Evolutionary conservation across 2,329 filamentous ascomycete genomes (phyloP), one percentile per base, ranked within the genome.

Genomic region (Cladosporium sp.): DNA sequence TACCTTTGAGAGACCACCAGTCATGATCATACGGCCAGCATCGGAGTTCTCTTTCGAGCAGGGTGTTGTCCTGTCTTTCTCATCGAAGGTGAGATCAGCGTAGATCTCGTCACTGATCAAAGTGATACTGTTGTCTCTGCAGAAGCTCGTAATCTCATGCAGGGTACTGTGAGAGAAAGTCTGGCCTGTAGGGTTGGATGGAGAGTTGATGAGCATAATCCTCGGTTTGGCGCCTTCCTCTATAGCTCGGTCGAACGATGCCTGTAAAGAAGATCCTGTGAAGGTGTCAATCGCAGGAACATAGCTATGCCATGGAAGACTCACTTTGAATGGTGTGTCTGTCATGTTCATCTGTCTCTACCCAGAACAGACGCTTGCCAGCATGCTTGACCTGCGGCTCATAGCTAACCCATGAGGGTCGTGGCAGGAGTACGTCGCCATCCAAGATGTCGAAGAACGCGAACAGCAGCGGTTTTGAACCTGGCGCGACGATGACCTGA

Each of bases 311-410:
- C 23, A 26, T 26, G 23, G 23, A 10, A 23, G 5, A 29, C 50
- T 14, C n/a, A 53, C 50, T 29, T 29, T 26, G 31, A 18, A 53
- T 53, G 8, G 26, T 53, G 12, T 53, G 50, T n/a, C 50, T 53
- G 26, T 53, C 50, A 18, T 53, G 50, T 18, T 53, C 14, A 31
- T 53, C 50, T 53, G 50, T 53, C 50, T 53, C 50, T 7, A 53
- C 50, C 50, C 50, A 53, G 50, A 53, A 53, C 26, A 53, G 26
- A 10, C 50, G 50, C 26, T 53, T 53, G 14, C 50, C 50, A 29
- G 50, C 50, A 53, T 53, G 50, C 50, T 53, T 53, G 16, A 31
- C 50, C 50, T 53, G 50, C 29, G 50, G 50, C 50, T 53, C 50
- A 26, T 53, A 53, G 26, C 50, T 53, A 7, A 53, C 50, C 50